Conservation (phyloP, 1,284 basidiomycete genomes). For the Wallemia ichthyophaga region DNA sequence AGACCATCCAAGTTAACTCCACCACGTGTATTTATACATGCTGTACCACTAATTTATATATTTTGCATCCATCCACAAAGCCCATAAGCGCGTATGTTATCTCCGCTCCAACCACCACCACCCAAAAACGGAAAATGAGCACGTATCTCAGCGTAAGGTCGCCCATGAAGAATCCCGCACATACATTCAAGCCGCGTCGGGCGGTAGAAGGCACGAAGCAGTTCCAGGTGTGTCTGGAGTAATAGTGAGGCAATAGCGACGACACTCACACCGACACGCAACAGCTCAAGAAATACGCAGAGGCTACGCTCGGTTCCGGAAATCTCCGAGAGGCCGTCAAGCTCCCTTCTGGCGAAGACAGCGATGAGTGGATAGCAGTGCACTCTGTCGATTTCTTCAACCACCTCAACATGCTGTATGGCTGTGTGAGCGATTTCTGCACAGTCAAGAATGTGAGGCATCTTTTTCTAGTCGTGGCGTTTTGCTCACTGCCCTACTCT, state of each 20-base stretch:
- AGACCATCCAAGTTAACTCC: no score
- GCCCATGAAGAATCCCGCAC: neutral
- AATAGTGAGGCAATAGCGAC: neutral
- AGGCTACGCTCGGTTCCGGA: conserved; percentile 80
- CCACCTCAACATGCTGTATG: conserved; percentile 83
- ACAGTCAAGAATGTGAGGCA: conserved; percentile 48
- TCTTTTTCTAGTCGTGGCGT: neutral
- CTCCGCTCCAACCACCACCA: no score
- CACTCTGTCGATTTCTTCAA: conserved; percentile 93
- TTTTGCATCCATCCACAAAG: no score
- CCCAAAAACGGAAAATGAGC: neutral
- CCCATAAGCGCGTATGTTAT: no score
- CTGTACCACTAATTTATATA: no score
- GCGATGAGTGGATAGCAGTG: conserved; percentile 86
- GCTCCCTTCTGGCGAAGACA: conserved; percentile 74
- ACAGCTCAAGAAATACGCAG: conserved; percentile 84
- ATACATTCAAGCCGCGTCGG: conserved; percentile 1
- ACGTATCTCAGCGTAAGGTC: neutral
- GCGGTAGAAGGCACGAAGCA: conserved; percentile 3
- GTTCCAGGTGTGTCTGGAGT: neutral
- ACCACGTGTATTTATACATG: no score
- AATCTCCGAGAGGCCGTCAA: conserved; percentile 67
- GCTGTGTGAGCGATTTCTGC: conserved; percentile 85
- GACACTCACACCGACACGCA: conserved; percentile 4
- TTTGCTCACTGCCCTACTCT: neutral